These are phyloP conservation scores for Ramularia endophylla DNA, from an alignment of 2,329 filamentous ascomycete species.

Conservation along the genomic window DNA sequence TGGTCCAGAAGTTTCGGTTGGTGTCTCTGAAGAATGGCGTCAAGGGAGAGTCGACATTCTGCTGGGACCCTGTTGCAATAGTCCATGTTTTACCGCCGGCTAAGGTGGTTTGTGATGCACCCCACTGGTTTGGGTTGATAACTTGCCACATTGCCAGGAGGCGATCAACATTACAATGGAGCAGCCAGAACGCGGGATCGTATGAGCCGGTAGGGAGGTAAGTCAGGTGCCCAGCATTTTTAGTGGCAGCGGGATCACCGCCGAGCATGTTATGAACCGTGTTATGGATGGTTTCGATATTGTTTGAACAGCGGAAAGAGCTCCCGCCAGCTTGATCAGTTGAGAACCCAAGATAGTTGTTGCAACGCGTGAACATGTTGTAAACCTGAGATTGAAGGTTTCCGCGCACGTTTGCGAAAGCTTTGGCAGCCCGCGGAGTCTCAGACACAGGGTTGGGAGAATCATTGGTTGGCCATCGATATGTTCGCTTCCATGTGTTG, in stretches of 20 bases:
- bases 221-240: slow-evolving; percentile 56
- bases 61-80: slow-evolving; percentile 46
- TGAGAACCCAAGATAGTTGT: slow-evolving; percentile 27
- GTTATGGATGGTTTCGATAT: slow-evolving; percentile 32
- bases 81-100: slow-evolving; percentile 56
- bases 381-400: slow-evolving; percentile 29
- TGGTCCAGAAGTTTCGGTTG: slow-evolving; percentile 62
- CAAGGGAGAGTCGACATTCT: slow-evolving; percentile 23
- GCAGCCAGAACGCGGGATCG: slow-evolving; percentile 73
- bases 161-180: slow-evolving; percentile 69
- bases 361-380: slow-evolving; percentile 29
- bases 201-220: slow-evolving; percentile 66
- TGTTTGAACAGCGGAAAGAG: slow-evolving; percentile 25
- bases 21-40: slow-evolving; percentile 57
- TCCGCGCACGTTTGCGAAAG: slow-evolving; percentile 25
- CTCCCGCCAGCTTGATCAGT: slow-evolving; percentile 24
- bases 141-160: slow-evolving; percentile 73
- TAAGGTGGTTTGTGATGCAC: slow-evolving; percentile 46
- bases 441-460: slow-evolving; percentile 17
- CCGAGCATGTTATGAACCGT: slow-evolving; percentile 28
- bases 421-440: slow-evolving; percentile 11
- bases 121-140: slow-evolving; percentile 62
- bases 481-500: slow-evolving; percentile 24
- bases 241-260: slow-evolving; percentile 17
- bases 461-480: slow-evolving; percentile 27